Evolutionary conservation across 768 basidiomycete genomes (phyloP).

Genomic region (Sistotremastrum niveocremeum): DNA sequence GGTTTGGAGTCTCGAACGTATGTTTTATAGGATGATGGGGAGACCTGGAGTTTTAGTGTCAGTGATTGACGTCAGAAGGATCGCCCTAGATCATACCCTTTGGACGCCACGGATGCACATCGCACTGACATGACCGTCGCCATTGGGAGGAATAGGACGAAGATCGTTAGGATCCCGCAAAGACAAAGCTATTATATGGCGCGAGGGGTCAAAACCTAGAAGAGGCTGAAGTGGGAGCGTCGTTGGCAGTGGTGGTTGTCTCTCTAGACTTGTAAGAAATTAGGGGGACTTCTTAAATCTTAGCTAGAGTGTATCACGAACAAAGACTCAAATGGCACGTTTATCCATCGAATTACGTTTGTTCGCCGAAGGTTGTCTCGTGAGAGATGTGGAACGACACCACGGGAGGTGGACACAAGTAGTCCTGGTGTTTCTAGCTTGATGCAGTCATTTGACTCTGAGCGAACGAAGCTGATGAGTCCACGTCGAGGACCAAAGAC

Average conservation of each 20-base stretch:
- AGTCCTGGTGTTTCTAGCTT: slow-evolving; percentile 48
- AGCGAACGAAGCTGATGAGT: too few species aligned
- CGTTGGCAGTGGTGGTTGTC: background rate
- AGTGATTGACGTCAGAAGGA: background rate
- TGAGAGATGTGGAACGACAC: slow-evolving; percentile 61
- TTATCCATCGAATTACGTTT: slow-evolving; percentile 43
- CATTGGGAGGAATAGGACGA: slow-evolving; percentile 62
- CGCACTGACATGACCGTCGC: slow-evolving; percentile 40
- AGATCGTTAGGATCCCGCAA: slow-evolving; percentile 53
- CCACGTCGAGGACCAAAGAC: too few species aligned
- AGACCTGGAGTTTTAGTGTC: slow-evolving; percentile 27
- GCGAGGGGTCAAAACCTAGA: slow-evolving; percentile 35
- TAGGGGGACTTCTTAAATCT: background rate
- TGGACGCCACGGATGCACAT: slow-evolving; percentile 55
- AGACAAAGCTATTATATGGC: slow-evolving; percentile 45
- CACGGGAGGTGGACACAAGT: slow-evolving; percentile 53
- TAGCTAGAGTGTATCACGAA: slow-evolving; percentile 15
- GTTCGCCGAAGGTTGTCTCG: slow-evolving; percentile 40
- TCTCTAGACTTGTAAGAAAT: background rate
- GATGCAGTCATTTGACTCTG: slow-evolving; percentile 7
- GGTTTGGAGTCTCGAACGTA: slow-evolving; percentile 43
- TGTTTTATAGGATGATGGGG: slow-evolving; percentile 38
- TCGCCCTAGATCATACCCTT: slow-evolving; percentile 31
- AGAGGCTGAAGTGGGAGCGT: slow-evolving; percentile 44
- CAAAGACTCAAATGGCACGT: slow-evolving; percentile 75